A percentile compares a stretch with the other conserved stretches of the same genome.
These are phyloP conservation scores for Chlorella ohadii DNA, from an alignment of 139 green algal genomes.

Conservation along the genomic window DNA sequence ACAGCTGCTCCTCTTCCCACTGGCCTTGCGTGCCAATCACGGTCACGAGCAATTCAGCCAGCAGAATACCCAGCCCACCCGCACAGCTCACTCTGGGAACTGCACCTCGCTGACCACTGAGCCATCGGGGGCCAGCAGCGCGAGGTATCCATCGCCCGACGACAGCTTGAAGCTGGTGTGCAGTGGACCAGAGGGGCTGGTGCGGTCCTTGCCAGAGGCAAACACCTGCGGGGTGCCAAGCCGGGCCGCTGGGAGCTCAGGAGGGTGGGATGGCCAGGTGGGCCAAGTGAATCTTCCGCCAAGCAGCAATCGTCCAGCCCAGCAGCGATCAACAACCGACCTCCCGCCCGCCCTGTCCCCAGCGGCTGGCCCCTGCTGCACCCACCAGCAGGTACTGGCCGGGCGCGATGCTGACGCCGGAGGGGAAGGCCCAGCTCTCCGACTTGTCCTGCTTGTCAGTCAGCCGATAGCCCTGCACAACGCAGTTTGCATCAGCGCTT, in stretches of 20 bases:
- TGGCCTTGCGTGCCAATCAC: no score
- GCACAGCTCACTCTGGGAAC: constrained; percentile 45
- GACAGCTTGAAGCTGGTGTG: constrained; percentile 46
- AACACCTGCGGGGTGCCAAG: constrained; percentile 4
- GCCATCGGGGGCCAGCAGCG: constrained; percentile 35
- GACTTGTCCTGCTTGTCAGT: background rate
- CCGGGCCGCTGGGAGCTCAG: no score
- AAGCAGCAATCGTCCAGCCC: no score
- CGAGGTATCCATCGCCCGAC: constrained; percentile 31
- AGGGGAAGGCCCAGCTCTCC: constrained; percentile 30
- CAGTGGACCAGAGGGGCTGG: background rate
- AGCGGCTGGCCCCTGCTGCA: no score
- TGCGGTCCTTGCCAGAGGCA: constrained; percentile 5
- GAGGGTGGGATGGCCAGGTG: no score
- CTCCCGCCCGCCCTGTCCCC: no score
- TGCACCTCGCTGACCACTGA: constrained; percentile 5
- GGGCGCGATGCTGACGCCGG: background rate
- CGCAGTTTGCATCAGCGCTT: background rate
- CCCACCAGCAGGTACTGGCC: no score
- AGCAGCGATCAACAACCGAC: no score
- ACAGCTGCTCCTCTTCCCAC: no score
- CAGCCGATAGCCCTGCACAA: constrained; percentile 29
- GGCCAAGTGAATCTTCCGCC: no score
- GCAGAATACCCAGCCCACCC: no score
- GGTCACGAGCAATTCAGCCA: no score